These are phyloP conservation scores for Camellia lanceoleosa DNA, from an alignment of 148 eudicot species.

Conservation along the genomic window DNA sequence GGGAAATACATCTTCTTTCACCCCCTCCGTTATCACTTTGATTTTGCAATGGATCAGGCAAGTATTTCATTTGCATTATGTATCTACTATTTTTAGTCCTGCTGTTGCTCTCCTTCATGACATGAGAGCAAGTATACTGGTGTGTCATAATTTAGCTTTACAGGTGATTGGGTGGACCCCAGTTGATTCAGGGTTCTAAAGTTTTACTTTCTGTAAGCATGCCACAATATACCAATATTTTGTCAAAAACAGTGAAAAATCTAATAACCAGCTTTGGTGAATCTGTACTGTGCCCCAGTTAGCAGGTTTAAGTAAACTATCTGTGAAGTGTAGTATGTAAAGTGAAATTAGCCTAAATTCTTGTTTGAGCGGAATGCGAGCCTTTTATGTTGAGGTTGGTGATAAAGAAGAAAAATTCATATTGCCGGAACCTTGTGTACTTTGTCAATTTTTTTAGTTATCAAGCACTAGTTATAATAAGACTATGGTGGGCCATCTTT, in stretches of 20 bases:
- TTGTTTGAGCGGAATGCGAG: not conserved
- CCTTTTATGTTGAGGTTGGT: not conserved
- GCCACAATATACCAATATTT: not conserved
- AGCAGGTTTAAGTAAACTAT: not conserved
- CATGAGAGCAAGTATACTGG: not conserved
- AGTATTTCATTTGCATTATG: constrained; percentile 20
- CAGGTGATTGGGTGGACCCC: not conserved
- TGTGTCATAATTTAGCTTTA: not conserved
- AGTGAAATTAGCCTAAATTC: not conserved
- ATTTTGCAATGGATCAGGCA: constrained; percentile 88
- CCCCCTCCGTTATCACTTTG: constrained; percentile 61
- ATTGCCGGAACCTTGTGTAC: too few relatives aligned
- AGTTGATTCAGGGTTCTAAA: not conserved
- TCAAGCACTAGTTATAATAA: not conserved
- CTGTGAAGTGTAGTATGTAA: not conserved
- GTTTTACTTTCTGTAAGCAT: not conserved
- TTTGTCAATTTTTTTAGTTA: not conserved
- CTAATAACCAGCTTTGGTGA: not conserved
- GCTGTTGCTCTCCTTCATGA: not conserved
- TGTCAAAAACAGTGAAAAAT: not conserved
- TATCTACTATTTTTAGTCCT: not conserved
- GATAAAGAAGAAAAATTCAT: not conserved
- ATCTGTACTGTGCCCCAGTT: not conserved
- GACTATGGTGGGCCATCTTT: not conserved
- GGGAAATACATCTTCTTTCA: constrained; percentile 55